Conservation (phyloP, 345 rosid species). For the Bruguiera parviflora region DNA sequence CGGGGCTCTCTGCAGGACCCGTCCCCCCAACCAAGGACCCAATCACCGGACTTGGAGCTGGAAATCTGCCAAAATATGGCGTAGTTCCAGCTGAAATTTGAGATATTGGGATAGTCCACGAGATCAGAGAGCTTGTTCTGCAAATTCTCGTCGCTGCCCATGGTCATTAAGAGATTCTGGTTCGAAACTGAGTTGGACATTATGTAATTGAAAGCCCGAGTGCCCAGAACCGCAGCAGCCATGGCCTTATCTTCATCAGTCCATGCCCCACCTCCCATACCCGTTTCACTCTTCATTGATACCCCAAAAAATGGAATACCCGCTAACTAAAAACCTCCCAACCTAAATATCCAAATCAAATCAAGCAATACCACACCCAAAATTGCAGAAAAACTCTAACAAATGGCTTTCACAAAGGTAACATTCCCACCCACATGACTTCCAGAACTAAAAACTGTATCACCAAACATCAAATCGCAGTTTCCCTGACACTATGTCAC, state of each 20-base stretch:
- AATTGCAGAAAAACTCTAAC: neutral
- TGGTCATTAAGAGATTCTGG: slow-evolving; percentile 53
- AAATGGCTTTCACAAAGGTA: slow-evolving; percentile 21
- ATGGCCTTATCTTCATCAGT: slow-evolving; percentile 71
- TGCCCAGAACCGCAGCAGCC: slow-evolving; percentile 70
- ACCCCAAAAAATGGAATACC: slow-evolving; percentile 9
- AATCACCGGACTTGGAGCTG: slow-evolving; percentile 73
- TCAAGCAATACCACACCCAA: slow-evolving; percentile 12
- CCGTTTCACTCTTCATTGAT: slow-evolving; percentile 52
- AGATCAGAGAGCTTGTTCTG: slow-evolving; percentile 89
- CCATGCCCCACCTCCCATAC: slow-evolving; percentile 59
- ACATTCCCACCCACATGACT: slow-evolving; percentile 19
- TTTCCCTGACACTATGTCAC: slow-evolving; percentile 12
- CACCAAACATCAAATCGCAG: slow-evolving; percentile 46
- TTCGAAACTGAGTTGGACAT: slow-evolving; percentile 59
- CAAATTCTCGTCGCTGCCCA: slow-evolving; percentile 65
- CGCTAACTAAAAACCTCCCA: slow-evolving; percentile 4
- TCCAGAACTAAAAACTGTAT: slow-evolving; percentile 8
- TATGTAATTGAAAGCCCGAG: slow-evolving; percentile 71
- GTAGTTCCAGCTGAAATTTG: slow-evolving; percentile 94
- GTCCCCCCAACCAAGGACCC: slow-evolving; percentile 98
- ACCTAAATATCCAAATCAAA: slow-evolving; percentile 23
- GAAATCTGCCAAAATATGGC: slow-evolving; percentile 96
- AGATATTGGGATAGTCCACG: slow-evolving; percentile 66
- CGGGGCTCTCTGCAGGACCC: slow-evolving; percentile 91